phyloP scores from a whole-genome alignment of 495 filamentous ascomycete species.

The Terfezia boudieri region DNA sequence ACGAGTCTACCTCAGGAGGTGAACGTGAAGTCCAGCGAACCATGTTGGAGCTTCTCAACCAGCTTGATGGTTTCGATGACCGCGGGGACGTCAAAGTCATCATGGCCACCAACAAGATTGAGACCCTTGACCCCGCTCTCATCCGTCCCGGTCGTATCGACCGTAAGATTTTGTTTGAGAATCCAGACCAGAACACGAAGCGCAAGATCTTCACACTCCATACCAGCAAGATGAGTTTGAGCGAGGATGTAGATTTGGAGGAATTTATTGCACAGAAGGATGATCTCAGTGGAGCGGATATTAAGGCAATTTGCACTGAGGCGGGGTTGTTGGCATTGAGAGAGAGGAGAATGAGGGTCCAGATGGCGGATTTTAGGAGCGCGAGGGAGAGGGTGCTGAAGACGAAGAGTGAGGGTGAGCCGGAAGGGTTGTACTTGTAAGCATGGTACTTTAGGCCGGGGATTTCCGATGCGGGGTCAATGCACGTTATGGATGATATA shows the following conservation, averaged over 20 bases:
- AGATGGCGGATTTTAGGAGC: conserved; percentile 92
- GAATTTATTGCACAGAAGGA: conserved; percentile 99
- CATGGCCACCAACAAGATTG: conserved; percentile 99
- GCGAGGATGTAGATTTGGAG: conserved; percentile 85
- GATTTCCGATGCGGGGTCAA: no score
- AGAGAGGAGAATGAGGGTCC: conserved; percentile 91
- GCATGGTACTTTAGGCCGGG: neutral
- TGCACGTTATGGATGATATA: no score
- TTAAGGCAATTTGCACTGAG: conserved; percentile 96
- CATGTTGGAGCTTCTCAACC: conserved; percentile 96
- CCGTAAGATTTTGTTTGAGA: conserved; percentile 97
- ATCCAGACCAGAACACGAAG: conserved; percentile 97
- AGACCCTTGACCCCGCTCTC: conserved; percentile 84
- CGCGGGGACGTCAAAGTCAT: conserved; percentile 98
- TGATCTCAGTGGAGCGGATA: conserved; percentile 90
- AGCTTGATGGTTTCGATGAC: conserved; percentile 97
- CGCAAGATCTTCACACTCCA: conserved; percentile 99
- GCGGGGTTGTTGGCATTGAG: conserved; percentile 86
- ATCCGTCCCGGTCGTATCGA: conserved; percentile 97
- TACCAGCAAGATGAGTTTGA: conserved; percentile 95
- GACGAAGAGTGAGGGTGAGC: conserved; percentile 96
- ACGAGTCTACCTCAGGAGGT: conserved; percentile 89
- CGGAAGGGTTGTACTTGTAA: conserved; percentile 96
- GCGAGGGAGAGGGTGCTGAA: conserved; percentile 89
- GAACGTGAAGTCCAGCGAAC: conserved; percentile 96